A percentile compares a stretch with the other conserved stretches of the same genome.
These are phyloP conservation scores for Neurospora sp. DNA, from an alignment of 495 filamentous ascomycete genomes.

Conservation along the genomic window DNA sequence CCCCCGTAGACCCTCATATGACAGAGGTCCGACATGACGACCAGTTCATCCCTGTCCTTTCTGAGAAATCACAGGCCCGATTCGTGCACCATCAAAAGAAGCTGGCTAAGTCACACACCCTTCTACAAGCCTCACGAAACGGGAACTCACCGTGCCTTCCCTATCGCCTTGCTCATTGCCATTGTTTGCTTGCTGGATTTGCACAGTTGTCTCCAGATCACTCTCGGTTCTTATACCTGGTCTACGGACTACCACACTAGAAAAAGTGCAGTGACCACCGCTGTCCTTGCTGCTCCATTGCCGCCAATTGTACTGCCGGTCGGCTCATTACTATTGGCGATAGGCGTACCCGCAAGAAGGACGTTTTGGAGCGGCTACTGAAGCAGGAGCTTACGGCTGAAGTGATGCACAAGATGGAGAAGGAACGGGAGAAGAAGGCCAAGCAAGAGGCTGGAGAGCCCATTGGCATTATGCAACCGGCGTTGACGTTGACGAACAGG, in stretches of 20 bases:
- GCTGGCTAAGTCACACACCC: constrained; percentile 64
- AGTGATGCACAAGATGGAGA: constrained; percentile 62
- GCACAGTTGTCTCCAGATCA: constrained; percentile 65
- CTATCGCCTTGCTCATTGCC: constrained; percentile 56
- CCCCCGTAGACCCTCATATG: background rate
- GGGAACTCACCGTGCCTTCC: constrained; percentile 67
- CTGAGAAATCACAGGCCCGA: constrained; percentile 49
- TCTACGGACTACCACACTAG: constrained; percentile 53
- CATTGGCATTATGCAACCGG: background rate
- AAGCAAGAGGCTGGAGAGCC: constrained; percentile 4
- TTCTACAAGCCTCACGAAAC: constrained; percentile 85
- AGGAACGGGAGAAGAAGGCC: constrained; percentile 38
- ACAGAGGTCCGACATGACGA: constrained; percentile 30
- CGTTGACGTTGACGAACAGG: background rate
- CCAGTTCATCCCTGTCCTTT: constrained; percentile 44
- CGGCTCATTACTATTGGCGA: constrained; percentile 65
- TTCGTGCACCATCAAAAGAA: constrained; percentile 65
- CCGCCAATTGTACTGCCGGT: constrained; percentile 60
- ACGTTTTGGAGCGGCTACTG: constrained; percentile 63
- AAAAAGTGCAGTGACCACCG: constrained; percentile 61
- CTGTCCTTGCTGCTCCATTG: constrained; percentile 66
- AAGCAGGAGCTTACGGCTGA: constrained; percentile 63
- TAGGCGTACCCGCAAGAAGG: constrained; percentile 65
- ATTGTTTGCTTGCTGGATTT: constrained; percentile 66
- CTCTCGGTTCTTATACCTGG: constrained; percentile 66